phyloP scores from a whole-genome alignment of 441 rosid genomes.

The Biscutella auriculata region DNA sequence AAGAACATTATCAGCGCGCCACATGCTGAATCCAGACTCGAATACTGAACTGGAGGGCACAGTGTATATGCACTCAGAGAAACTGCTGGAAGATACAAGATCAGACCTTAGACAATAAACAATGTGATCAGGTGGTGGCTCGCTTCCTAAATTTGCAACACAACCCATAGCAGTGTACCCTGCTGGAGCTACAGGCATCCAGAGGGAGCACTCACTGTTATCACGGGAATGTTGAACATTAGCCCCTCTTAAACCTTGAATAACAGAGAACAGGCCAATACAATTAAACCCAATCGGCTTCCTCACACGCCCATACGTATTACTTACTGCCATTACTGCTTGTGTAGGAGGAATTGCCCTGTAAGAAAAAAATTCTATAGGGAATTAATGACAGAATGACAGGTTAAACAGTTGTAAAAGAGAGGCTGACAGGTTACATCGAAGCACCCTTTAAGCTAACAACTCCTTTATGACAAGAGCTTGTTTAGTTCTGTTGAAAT shows the following conservation, averaged over 20 bases:
- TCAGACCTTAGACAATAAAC: conserved; percentile 91
- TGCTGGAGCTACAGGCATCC: conserved; percentile 95
- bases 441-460: neutral
- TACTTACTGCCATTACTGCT: conserved; percentile 89
- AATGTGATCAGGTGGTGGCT: conserved; percentile 72
- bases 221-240: conserved; percentile 28
- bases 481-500: neutral
- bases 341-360: conserved; percentile 98
- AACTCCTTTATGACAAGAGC: conserved; percentile 5
- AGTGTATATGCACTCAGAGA: conserved; percentile 76
- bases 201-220: conserved; percentile 70
- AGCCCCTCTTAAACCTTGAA: conserved; percentile 38
- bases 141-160: conserved; percentile 72
- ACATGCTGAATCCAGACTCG: conserved; percentile 84
- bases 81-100: conserved; percentile 81
- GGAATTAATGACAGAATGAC: neutral
- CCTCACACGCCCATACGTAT: conserved; percentile 91
- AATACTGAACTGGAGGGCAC: conserved; percentile 33
- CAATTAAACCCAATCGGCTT: conserved; percentile 78
- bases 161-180: conserved; percentile 90
- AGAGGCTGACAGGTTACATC: conserved; percentile 4
- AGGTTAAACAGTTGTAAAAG: conserved; percentile 4
- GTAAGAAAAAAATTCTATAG: conserved; percentile 14
- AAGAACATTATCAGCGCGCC: conserved; percentile 91
- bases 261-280: conserved; percentile 55